Evolutionary conservation across 371 early-diverging fungal species (phyloP).

Genomic region (Lichtheimia corymbifera): DNA sequence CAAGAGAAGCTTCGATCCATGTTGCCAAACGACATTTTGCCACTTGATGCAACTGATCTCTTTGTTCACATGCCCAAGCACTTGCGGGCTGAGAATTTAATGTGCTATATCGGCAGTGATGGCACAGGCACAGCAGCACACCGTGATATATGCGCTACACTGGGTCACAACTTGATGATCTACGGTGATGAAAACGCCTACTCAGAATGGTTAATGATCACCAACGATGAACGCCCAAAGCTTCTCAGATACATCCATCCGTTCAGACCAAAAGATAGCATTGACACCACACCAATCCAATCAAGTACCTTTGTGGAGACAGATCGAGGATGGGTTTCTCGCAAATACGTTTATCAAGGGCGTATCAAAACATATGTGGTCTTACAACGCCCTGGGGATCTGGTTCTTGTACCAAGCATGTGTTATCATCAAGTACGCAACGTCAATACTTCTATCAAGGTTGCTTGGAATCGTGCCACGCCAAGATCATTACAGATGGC

Average conservation of each 20-base stretch:
- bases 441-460: constrained; percentile 27
- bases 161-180: constrained; percentile 45
- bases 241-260: constrained; percentile 9
- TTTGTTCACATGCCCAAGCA: constrained; percentile 24
- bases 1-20: constrained; percentile 10
- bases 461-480: constrained; percentile 45
- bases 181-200: constrained; percentile 19
- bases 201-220: constrained; percentile 36
- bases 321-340: constrained; percentile 35
- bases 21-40: constrained; percentile 26
- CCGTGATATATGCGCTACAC: constrained; percentile 38
- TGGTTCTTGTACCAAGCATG: constrained; percentile 41
- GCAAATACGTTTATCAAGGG: not conserved
- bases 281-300: not conserved
- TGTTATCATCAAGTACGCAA: constrained; percentile 47
- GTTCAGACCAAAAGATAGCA: not conserved
- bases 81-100: constrained; percentile 33
- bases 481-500: constrained; percentile 22
- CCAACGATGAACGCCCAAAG: constrained; percentile 15
- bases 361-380: constrained; percentile 23
- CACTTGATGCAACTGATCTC: constrained; percentile 25
- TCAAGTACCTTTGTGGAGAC: constrained; percentile 36
- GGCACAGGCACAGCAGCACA: constrained; percentile 38
- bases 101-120: constrained; percentile 38
- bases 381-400: constrained; percentile 33